Base-by-base conservation (phyloP, 2,329 filamentous ascomycete genomes). In the Trichophyton verrucosum region DNA sequence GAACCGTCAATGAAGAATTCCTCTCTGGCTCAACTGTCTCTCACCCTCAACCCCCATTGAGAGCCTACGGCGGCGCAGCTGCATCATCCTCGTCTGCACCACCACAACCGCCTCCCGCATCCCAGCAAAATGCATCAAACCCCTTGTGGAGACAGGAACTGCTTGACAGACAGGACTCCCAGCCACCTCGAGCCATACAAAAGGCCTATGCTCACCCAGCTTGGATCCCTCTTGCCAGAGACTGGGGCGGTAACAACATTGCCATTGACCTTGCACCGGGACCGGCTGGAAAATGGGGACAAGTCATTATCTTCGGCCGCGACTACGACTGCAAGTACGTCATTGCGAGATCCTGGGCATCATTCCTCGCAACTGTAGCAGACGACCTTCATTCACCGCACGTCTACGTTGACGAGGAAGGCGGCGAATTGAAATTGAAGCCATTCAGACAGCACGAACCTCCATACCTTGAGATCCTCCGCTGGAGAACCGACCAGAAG, bases 321-420 rank as follows among this genome's bases (percentile, higher is more conserved):
- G 94, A 99, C 76, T 99, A 96, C 75, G 94, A 99, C 72, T 96
- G 89, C 75, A 99, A 99, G 77, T 99, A 96, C 71, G 94, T 99
- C 5, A 82, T 99, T 61, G 89, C 94, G 33, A 85, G 89, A 63
- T 97, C 92, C 0, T 99, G 94, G 94, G 84, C 86, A 15, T 82
- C 87, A 8, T 91, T 99, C 71, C 76, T 99, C 20, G 91, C 91
- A 58, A 83, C 86, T 36, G 83, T 96, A 5, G 91, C 94, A 33
- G 94, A 99, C 70, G 94, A 99, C 70, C 78, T 99, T 68, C 85
- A 83, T 76, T 94, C 89, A 66, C 88, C 89, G 65, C 95, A 96
- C 74, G 91, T 90, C 80, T 88, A 85, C 68, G 88, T 99, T 59
- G 91, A 97, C 65, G 94, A 99, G 69, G 94, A 99, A 15, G 89